Evolutionary conservation across 2,329 filamentous ascomycete genomes (phyloP), one percentile per base, ranked within the genome.

Genomic region (Neopestalotiopsis clavispora): DNA sequence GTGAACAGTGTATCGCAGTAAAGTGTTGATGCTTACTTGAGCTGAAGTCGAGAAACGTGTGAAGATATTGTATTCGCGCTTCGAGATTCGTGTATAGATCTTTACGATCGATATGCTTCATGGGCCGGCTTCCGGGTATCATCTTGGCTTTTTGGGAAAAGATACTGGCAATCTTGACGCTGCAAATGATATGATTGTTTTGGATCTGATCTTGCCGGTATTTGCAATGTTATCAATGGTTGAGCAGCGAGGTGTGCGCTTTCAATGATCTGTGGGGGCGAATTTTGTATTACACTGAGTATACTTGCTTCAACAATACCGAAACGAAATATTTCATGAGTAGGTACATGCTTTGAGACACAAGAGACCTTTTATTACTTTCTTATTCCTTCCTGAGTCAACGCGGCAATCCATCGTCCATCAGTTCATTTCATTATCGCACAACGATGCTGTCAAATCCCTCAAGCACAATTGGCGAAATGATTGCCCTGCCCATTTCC

Each of bases 11-110:
- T 38, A 7, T 38, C 34, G 10, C 12, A 23, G 59, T 14, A 9
- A 20, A 17, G 59, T n/a, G 57, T 20, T 23, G 23, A 23, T 12
- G 13, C 89, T 65, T 83, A 93, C 92, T 85, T 70, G 88, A 87
- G 74, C 87, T 90, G 76, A 94, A 94, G 75, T 94, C 92, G 32
- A 94, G 87, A 70, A 94, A 94, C 38, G 89, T 89, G 74, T 94
- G 92, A 1, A 94, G 85, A 71, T 94, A 94, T 65, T 88, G 87
- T 69, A 94, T 88, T 65, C 92, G 85, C 0, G 88, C 86, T 71
- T 93, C 90, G 17, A 94, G 84, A 73, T 87, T 89, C 30, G 89
- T 92, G 79, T 94, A 94, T 5, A 94, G 84, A 57, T 91, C 88
- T 78, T 90, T 89, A 59, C 92, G 89, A 78, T 91, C 88, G 72